Evolutionary conservation across 495 filamentous ascomycete genomes (phyloP).

Genomic region (Hypoxylon cercidicola): DNA sequence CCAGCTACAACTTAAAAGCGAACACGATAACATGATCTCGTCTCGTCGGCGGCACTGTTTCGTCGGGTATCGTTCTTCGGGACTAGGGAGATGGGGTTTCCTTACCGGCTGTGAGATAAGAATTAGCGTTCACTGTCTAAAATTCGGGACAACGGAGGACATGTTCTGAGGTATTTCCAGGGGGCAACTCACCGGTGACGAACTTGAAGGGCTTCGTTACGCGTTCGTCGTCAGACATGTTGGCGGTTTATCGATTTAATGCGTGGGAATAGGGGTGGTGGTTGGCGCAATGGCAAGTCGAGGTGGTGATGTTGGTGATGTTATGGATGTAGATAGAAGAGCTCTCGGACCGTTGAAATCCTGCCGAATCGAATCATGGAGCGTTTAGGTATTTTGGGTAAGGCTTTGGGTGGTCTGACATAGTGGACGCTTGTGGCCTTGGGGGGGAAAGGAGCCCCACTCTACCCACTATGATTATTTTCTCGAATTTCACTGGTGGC

Average conservation of each 20-base stretch:
- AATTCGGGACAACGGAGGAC: constrained; percentile 34
- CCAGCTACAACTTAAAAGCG: not conserved
- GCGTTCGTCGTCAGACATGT: constrained; percentile 90
- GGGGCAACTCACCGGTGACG: constrained; percentile 84
- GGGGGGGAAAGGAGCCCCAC: constrained; percentile 30
- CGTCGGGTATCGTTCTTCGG: constrained; percentile 23
- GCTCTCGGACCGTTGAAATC: constrained; percentile 35
- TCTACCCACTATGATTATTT: constrained; percentile 42
- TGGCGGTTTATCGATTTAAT: constrained; percentile 50
- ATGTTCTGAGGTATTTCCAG: constrained; percentile 50
- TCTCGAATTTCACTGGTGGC: constrained; percentile 38
- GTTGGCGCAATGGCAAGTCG: constrained; percentile 35
- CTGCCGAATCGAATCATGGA: constrained; percentile 45
- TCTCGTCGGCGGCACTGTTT: constrained; percentile 12
- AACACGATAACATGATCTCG: not conserved
- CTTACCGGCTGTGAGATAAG: constrained; percentile 60
- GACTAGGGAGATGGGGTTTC: constrained; percentile 16
- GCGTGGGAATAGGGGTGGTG: constrained; percentile 33
- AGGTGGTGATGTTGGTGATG: constrained; percentile 40
- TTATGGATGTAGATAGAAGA: constrained; percentile 37
- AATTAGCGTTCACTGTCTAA: constrained; percentile 40
- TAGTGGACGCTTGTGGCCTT: constrained; percentile 22
- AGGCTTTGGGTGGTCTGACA: constrained; percentile 47
- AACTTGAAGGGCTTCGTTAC: constrained; percentile 99
- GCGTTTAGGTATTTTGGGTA: constrained; percentile 40